Evolutionary conservation across 176 grass and related monocot genomes (phyloP), one percentile per base, ranked within the genome.

Genomic region (Carex parvula): DNA sequence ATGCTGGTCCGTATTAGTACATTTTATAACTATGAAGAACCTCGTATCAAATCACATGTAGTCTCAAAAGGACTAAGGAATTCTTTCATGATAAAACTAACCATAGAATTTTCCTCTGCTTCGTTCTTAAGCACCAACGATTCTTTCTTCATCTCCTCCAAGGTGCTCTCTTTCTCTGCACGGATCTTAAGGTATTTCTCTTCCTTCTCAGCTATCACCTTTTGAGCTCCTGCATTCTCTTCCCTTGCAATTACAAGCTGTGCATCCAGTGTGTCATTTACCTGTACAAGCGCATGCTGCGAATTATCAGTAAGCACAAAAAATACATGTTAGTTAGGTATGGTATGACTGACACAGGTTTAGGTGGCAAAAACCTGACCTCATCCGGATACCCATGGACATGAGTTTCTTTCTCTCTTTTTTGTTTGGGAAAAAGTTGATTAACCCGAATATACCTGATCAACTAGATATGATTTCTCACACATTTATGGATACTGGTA

Each of bases 61-160:
- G 13, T 55, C 73, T 78, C 50, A 56, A 32, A 57, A 57, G 24
- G 52, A 57, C 9, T 24, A 50, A 73, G 4, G 26, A 56, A 55
- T 33, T 74, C 44, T 56, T 57, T 78, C 46, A 50, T 50, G 46
- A 50, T 44, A 50, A 50, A 44, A 50, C 85, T 91, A 86, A 94
- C 92, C 90, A 86, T 90, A 85, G 79, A 84, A 73, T 90, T 94
- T 62, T 71, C 86, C 66, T 87, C 84, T 26, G 70, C 57, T 81
- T 92, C 86, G 26, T 85, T 81, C 70, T 90, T 79, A 83, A 90
- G 84, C 63, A 83, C 85, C 71, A 58, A 58, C 9, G 84, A 92
- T 78, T 90, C 90, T 71, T 85, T 82, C 58, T 60, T 87, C 76
- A 90, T 56, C 41, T 80, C 84, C 82, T 77, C 64, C 88, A 90